phyloP scores from a whole-genome alignment of 768 basidiomycete genomes.

The Boletus pseudopeckii region DNA sequence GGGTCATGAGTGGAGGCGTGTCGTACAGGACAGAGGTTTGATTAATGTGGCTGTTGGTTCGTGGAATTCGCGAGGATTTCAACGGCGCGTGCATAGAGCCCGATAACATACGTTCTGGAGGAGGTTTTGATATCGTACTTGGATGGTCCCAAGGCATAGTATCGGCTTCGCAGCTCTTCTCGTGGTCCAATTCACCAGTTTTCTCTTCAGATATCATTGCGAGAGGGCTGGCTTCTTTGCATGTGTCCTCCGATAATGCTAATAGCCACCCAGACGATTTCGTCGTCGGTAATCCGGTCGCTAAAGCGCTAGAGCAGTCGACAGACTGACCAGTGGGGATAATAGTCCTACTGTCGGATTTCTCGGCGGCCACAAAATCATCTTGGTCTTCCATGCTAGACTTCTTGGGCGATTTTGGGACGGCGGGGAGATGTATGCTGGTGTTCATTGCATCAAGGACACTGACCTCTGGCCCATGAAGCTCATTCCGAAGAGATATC shows the following conservation, averaged over 20 bases:
- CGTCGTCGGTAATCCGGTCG: not conserved
- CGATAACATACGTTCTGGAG: slow-evolving; percentile 4
- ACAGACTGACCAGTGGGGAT: not conserved
- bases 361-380: not conserved
- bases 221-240: not conserved
- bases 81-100: slow-evolving; percentile 18
- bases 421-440: too few species aligned
- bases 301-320: not conserved
- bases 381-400: not conserved
- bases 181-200: not conserved
- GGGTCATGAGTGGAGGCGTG: not conserved
- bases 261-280: not conserved
- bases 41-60: not conserved
- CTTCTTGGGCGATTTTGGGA: not conserved
- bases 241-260: not conserved
- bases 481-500: not conserved
- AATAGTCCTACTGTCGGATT: not conserved
- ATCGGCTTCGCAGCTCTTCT: not conserved
- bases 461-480: not conserved
- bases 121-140: not conserved
- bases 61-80: not conserved
- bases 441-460: not conserved
- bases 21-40: not conserved
- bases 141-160: not conserved
- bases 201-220: not conserved